Evolutionary conservation across 83 land plant species (phyloP).

Genomic region (Picea engelmannii): DNA sequence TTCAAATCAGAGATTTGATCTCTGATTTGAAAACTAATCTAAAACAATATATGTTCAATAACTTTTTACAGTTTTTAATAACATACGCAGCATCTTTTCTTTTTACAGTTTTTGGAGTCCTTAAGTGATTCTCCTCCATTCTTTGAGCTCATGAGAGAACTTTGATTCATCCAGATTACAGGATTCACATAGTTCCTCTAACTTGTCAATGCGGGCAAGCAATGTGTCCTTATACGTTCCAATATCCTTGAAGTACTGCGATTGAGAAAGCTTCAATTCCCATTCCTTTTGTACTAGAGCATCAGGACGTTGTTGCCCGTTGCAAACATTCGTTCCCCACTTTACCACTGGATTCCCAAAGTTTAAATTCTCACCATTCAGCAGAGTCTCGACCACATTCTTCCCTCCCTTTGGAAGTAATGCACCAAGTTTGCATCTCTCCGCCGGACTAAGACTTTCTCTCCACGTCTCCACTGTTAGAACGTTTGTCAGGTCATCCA

Average conservation of each 20-base stretch:
- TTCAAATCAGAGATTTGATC: too few relatives aligned
- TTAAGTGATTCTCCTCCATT: not conserved
- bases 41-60: too few relatives aligned
- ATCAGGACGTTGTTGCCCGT: not conserved
- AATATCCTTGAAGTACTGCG: not conserved
- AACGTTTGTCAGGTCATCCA: too few relatives aligned
- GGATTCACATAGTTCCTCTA: not conserved
- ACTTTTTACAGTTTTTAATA: too few relatives aligned
- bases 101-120: too few relatives aligned
- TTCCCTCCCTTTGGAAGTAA: too few relatives aligned
- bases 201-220: not conserved
- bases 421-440: too few relatives aligned
- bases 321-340: constrained; percentile 1
- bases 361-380: not conserved
- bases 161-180: not conserved
- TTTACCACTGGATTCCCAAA: not conserved
- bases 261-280: not conserved
- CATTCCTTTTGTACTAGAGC: not conserved
- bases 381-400: not conserved
- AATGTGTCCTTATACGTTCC: not conserved
- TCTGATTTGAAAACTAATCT: too few relatives aligned
- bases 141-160: not conserved
- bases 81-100: too few relatives aligned
- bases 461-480: too few relatives aligned
- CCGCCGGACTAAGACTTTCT: too few relatives aligned